Evolutionary conservation across 2,329 filamentous ascomycete genomes (phyloP).

Genomic region (Elsinoe australis): DNA sequence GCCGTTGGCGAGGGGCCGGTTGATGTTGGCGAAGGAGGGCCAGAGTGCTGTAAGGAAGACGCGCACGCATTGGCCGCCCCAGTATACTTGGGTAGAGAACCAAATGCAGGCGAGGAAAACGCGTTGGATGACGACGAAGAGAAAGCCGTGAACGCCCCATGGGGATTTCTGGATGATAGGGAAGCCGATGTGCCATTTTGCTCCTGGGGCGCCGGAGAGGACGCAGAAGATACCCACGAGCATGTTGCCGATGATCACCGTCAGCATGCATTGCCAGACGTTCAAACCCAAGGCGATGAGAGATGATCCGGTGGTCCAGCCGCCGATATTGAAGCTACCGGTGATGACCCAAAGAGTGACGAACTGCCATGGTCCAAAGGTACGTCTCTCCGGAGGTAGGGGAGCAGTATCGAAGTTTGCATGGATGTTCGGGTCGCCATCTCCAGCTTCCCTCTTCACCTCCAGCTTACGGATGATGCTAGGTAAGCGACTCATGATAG

Average conservation of each 20-base stretch:
- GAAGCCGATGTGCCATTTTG: conserved; percentile 12
- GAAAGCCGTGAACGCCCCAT: conserved; percentile 10
- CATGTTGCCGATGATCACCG: conserved; percentile 7
- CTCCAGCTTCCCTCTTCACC: conserved; percentile 7
- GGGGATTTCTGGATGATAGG: conserved; percentile 9
- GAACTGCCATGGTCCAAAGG: conserved; percentile 14
- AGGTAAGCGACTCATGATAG: conserved; percentile 1
- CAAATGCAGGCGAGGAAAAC: conserved; percentile 15
- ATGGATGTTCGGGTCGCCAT: conserved; percentile 1
- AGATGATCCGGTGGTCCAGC: conserved; percentile 10
- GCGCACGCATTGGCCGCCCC: conserved; percentile 10
- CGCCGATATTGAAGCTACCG: conserved; percentile 13
- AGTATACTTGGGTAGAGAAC: conserved; percentile 10
- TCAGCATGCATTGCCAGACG: conserved; percentile 13
- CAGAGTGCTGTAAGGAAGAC: conserved; percentile 18
- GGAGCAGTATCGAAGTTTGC: conserved; percentile 11
- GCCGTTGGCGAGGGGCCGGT: conserved; percentile 46
- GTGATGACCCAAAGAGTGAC: conserved; percentile 13
- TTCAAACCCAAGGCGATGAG: conserved; percentile 14
- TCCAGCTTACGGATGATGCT: background rate
- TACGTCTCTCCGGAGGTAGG: conserved; percentile 10
- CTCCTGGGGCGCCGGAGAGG: background rate
- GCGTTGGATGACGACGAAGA: conserved; percentile 12
- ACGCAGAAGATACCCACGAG: conserved; percentile 7
- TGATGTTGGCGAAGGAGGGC: conserved; percentile 43